phyloP scores from a whole-genome alignment of 768 basidiomycete genomes.

The Collybia nuda region DNA sequence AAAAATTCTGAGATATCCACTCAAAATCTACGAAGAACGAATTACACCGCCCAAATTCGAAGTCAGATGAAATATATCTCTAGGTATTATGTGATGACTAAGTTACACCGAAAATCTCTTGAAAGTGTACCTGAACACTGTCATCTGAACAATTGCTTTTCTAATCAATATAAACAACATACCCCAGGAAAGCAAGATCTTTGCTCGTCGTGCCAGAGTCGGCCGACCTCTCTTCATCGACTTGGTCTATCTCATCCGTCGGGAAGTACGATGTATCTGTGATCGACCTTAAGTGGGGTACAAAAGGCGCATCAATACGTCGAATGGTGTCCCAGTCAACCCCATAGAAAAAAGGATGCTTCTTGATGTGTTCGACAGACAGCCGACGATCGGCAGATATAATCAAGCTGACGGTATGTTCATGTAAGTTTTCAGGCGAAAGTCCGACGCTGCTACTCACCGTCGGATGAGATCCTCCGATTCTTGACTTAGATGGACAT shows the following conservation, averaged over 20 bases:
- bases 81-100: neutral
- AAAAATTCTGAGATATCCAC: too few relatives aligned
- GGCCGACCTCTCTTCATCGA: conserved; percentile 40
- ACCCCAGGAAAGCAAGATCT: conserved; percentile 72
- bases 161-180: conserved; percentile 13
- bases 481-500: conserved; percentile 89
- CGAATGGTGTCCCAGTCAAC: conserved; percentile 92
- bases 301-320: conserved; percentile 90
- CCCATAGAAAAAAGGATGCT: conserved; percentile 91
- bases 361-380: conserved; percentile 84
- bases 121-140: conserved; percentile 67
- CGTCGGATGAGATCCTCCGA: conserved; percentile 86
- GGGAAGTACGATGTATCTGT: conserved; percentile 99
- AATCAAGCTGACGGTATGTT: conserved; percentile 56
- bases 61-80: conserved; percentile 23
- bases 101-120: conserved; percentile 65
- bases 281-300: conserved; percentile 91
- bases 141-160: conserved; percentile 1
- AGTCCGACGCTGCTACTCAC: conserved; percentile 33
- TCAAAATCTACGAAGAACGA: too few relatives aligned
- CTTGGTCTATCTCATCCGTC: conserved; percentile 89
- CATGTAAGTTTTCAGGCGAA: neutral
- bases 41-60: neutral
- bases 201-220: conserved; percentile 45
- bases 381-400: conserved; percentile 80